Conservation (phyloP, 257 asterid genomes). For the Oldenlandia corymbosa region DNA sequence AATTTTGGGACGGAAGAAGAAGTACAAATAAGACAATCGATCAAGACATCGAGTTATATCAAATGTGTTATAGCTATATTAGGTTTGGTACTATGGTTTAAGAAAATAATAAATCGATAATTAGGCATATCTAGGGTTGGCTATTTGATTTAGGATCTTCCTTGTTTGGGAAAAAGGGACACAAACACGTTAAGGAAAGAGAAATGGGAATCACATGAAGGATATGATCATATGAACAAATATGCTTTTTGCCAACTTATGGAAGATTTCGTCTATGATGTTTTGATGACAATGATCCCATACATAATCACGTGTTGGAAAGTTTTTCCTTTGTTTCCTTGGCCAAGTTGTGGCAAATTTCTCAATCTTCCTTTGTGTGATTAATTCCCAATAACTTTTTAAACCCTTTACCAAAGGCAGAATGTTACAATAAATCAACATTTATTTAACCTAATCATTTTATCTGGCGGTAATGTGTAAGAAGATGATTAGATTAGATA, state of each 20-base stretch:
- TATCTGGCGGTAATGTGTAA: too few relatives aligned
- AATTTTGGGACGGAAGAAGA: too few relatives aligned
- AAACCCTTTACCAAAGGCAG: too few relatives aligned
- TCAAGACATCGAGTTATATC: too few relatives aligned
- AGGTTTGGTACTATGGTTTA: neutral
- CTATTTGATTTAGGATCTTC: too few relatives aligned
- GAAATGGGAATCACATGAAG: constrained; percentile 12
- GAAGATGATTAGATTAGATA: too few relatives aligned
- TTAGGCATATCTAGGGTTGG: neutral
- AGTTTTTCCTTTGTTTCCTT: neutral
- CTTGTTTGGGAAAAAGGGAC: constrained; percentile 2
- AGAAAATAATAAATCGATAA: too few relatives aligned
- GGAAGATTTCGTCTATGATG: neutral
- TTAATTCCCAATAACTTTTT: too few relatives aligned
- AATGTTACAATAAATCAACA: too few relatives aligned
- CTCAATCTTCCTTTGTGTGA: neutral
- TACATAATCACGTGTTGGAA: neutral
- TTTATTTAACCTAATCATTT: too few relatives aligned
- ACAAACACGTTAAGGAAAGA: constrained; percentile 2
- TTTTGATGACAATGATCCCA: neutral
- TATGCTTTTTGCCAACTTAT: constrained; percentile 1
- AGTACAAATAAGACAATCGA: too few relatives aligned
- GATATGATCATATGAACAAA: constrained; percentile 14
- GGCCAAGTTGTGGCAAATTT: too few relatives aligned
- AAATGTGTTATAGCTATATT: neutral